A percentile compares a stretch with the other conserved stretches of the same genome.
Evolutionary conservation across 2,329 filamentous ascomycete genomes (phyloP).

Genomic region (Pseudopithomyces chartarum): DNA sequence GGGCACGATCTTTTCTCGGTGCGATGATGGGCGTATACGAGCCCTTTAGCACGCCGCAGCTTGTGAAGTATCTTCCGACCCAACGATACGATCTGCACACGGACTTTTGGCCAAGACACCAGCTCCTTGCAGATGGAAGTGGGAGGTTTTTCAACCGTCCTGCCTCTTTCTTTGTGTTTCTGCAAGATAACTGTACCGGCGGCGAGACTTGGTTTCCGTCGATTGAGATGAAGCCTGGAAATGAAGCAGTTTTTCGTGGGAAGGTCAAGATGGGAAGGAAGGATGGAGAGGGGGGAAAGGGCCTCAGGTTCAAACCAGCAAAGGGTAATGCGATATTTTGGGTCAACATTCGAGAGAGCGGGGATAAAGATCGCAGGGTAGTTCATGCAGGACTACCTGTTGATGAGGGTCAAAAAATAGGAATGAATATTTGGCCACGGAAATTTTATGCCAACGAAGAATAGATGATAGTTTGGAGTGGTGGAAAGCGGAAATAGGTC

Average conservation of each 20-base stretch:
- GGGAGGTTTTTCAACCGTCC: slow-evolving; percentile 26
- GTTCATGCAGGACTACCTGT: slow-evolving; percentile 65
- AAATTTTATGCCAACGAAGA: slow-evolving; percentile 23
- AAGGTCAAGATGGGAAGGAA: slow-evolving; percentile 23
- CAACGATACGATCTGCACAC: slow-evolving; percentile 34
- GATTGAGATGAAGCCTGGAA: slow-evolving; percentile 16
- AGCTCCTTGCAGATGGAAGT: slow-evolving; percentile 20
- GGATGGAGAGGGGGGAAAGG: slow-evolving; percentile 33
- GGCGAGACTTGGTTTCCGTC: slow-evolving; percentile 31
- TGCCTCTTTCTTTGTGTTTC: slow-evolving; percentile 30
- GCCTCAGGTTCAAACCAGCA: slow-evolving; percentile 61
- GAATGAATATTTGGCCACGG: slow-evolving; percentile 62
- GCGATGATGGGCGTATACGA: slow-evolving; percentile 24
- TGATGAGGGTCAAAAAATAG: slow-evolving; percentile 59
- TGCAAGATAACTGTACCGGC: slow-evolving; percentile 28
- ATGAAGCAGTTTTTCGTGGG: slow-evolving; percentile 15
- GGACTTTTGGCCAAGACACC: slow-evolving; percentile 30
- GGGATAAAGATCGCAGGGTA: slow-evolving; percentile 38
- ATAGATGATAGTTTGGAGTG: not conserved
- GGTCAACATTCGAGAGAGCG: slow-evolving; percentile 60
- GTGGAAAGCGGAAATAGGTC: not conserved
- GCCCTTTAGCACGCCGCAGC: slow-evolving; percentile 28
- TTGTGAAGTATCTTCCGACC: slow-evolving; percentile 27
- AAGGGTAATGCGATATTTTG: slow-evolving; percentile 64
- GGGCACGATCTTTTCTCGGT: slow-evolving; percentile 32